Evolutionary conservation across 2,329 filamentous ascomycete species (phyloP).

Genomic region (Claviceps quebecensis): DNA sequence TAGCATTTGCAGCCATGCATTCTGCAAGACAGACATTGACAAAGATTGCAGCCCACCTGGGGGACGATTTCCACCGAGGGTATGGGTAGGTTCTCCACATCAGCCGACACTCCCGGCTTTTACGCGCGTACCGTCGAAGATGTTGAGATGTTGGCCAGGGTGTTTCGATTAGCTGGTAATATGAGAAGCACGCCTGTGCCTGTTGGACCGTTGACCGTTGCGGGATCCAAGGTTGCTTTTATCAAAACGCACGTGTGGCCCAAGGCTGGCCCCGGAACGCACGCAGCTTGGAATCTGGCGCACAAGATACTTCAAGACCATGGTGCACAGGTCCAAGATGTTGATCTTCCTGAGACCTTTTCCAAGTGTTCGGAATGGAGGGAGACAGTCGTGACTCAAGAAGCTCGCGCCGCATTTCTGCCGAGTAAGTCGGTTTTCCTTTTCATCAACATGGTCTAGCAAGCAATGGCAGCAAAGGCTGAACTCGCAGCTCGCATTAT

Average conservation of each 20-base stretch:
- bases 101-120: slow-evolving; percentile 48
- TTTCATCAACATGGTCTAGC: not conserved
- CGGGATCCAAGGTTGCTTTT: slow-evolving; percentile 39
- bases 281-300: slow-evolving; percentile 26
- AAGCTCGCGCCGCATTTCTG: slow-evolving; percentile 8
- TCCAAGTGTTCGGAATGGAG: slow-evolving; percentile 34
- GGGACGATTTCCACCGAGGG: slow-evolving; percentile 48
- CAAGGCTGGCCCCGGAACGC: slow-evolving; percentile 29
- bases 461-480: not conserved
- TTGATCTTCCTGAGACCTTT: slow-evolving; percentile 37
- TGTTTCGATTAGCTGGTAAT: slow-evolving; percentile 36
- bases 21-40: not conserved
- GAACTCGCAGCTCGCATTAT: slow-evolving; percentile 20
- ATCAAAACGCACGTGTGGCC: slow-evolving; percentile 39
- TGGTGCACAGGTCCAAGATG: slow-evolving; percentile 42
- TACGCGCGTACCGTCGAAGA: slow-evolving; percentile 45
- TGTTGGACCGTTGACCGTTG: slow-evolving; percentile 19
- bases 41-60: slow-evolving; percentile 38
- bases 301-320: slow-evolving; percentile 24
- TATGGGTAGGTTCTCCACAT: slow-evolving; percentile 41
- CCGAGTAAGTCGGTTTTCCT: slow-evolving; percentile 4
- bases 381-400: slow-evolving; percentile 4
- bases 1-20: not conserved
- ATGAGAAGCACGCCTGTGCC: slow-evolving; percentile 25
- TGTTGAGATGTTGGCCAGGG: slow-evolving; percentile 38